Base-by-base conservation (phyloP, 1,139 yeast species). In the Blastobotrys illinoisensis region DNA sequence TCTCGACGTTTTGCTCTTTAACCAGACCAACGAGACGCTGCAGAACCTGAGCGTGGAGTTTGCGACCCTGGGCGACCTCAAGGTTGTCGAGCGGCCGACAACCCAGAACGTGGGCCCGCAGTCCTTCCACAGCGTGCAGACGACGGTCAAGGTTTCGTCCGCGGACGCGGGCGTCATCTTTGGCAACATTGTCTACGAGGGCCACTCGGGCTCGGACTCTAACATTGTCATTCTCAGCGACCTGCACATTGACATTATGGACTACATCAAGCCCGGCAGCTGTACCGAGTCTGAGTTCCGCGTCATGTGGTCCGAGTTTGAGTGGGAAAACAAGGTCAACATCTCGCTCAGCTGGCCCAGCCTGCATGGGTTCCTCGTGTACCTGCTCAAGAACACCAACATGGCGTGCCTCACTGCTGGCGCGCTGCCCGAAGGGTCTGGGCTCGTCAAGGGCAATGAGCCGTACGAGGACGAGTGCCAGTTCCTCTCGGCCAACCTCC, bases 301-400 rank as follows among this genome's bases (percentile, higher is more conserved):
- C 67, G 82, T 85, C 65, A 91, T 91, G 98, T 95, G 99, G 99
- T 88, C 90, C 70, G 98, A 91, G 71, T 95, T 95, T 70, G 99
- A 95, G 74, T 95, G 99, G 99, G 99, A 95, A 73, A 95, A 95
- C 75, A 95, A 95, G 76, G 93, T 95, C 67, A 88, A 93, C 59
- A 88, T 95, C 68, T 85, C 87, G 64, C 84, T 95, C 2, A 78
- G 77, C 55, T 78, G 85, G 65, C 73, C 80, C 47, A 75, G 91
- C 1, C 79, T 95, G 67, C 86, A 85, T 67, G 88, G 82, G 51
- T 95, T 89, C 73, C 78, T 95, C 71, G 86, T 85, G 56, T 85
- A 81, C 65, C 76, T 95, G 66, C 77, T 89, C 74, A 77, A 79
- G 59, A 93, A 90, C 51, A 93, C 99, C 9, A 91, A 93, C 71